Percentiles rank a stretch among this genome's conserved stretches.
Conservation (phyloP, 2,329 filamentous ascomycete species). For the Verticillium isaacii region DNA sequence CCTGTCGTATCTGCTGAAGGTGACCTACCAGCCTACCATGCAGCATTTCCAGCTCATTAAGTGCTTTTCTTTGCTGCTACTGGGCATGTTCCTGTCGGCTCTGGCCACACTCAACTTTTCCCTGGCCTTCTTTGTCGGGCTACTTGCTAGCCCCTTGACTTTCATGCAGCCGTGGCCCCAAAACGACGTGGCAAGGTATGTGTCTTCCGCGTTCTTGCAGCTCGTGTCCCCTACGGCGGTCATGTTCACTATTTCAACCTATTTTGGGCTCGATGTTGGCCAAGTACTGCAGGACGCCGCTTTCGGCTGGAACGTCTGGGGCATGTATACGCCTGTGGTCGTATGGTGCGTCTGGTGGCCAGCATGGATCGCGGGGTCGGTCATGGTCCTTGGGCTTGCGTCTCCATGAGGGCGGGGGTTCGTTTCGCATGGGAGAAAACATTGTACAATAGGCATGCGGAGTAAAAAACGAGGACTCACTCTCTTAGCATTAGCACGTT, state of each 20-base stretch:
- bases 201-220: constrained; percentile 49
- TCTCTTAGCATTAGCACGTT: neutral
- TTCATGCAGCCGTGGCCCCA: constrained; percentile 56
- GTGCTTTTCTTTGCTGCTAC: constrained; percentile 84
- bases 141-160: constrained; percentile 73
- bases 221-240: constrained; percentile 58
- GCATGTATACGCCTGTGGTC: constrained; percentile 81
- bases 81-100: constrained; percentile 87
- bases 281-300: constrained; percentile 67
- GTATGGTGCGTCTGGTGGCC: constrained; percentile 98
- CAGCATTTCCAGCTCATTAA: constrained; percentile 79
- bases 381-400: constrained; percentile 43
- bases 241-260: constrained; percentile 39
- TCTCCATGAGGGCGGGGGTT: neutral
- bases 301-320: constrained; percentile 86
- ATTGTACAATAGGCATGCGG: neutral
- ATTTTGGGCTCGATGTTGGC: constrained; percentile 37
- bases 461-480: neutral
- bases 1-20: constrained; percentile 50
- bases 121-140: constrained; percentile 77
- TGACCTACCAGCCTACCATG: constrained; percentile 45
- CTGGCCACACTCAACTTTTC: constrained; percentile 96
- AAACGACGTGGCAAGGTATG: constrained; percentile 30
- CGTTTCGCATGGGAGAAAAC: neutral
- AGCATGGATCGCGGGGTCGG: constrained; percentile 69